Conservation (phyloP, 2,329 filamentous ascomycete genomes). For the Allantophomopsis cytisporea region DNA sequence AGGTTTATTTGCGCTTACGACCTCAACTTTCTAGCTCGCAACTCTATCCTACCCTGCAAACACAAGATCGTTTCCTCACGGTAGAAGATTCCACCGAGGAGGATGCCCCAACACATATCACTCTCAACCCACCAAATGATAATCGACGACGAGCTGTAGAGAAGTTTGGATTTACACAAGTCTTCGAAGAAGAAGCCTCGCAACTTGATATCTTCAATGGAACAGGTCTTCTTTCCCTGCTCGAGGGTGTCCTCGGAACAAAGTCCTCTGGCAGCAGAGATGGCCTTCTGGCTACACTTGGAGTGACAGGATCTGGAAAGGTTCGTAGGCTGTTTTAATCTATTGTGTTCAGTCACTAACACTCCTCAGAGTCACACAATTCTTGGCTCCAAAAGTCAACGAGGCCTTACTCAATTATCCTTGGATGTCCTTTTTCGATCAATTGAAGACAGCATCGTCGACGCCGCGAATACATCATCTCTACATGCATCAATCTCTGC, state of each 20-base stretch:
- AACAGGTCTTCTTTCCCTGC: conserved; percentile 58
- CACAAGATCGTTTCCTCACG: conserved; percentile 58
- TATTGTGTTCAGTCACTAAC: no score
- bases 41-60: conserved; percentile 21
- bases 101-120: conserved; percentile 53
- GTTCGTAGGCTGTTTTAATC: conserved; percentile 27
- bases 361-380: conserved; percentile 76
- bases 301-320: conserved; percentile 94
- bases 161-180: conserved; percentile 84
- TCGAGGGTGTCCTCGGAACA: conserved; percentile 68
- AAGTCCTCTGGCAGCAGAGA: conserved; percentile 69
- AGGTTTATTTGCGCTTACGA: conserved; percentile 79
- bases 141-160: conserved; percentile 76
- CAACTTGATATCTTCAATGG: conserved; percentile 82
- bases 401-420: conserved; percentile 81
- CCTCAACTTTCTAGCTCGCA: conserved; percentile 36
- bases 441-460: conserved; percentile 58
- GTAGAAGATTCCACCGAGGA: conserved; percentile 47
- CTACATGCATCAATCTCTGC: conserved; percentile 62
- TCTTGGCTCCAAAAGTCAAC: conserved; percentile 72
- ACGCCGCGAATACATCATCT: conserved; percentile 39
- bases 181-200: conserved; percentile 76
- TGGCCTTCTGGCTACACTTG: conserved; percentile 79
- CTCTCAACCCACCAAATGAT: conserved; percentile 69
- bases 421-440: conserved; percentile 84